Percentiles rank a stretch among this genome's conserved stretches.
phyloP scores from a whole-genome alignment of 768 basidiomycete species.

The Suillus plorans region DNA sequence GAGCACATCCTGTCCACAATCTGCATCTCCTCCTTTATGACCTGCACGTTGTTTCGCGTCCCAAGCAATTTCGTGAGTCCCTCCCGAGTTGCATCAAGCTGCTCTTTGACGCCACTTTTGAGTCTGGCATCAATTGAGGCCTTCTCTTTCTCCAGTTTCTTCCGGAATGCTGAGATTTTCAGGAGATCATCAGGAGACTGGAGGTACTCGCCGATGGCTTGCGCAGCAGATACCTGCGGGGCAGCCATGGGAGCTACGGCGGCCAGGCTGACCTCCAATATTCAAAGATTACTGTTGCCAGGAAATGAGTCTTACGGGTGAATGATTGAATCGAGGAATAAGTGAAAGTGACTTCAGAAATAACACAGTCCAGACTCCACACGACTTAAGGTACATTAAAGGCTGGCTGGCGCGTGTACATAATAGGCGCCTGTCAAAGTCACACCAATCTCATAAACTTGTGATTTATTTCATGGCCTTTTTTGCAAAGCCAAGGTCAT shows the following conservation, averaged over 20 bases:
- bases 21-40: constrained; percentile 84
- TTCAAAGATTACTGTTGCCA: not conserved
- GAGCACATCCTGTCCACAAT: constrained; percentile 73
- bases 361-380: no score
- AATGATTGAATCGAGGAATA: not conserved
- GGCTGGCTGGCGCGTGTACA: not conserved
- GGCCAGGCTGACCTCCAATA: not conserved
- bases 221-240: constrained; percentile 69
- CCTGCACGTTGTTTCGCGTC: constrained; percentile 75
- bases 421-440: not conserved
- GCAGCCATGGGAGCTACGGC: constrained; percentile 27
- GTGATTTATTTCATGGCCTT: constrained; percentile 12
- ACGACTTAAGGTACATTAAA: no score
- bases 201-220: constrained; percentile 85
- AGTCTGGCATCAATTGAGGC: constrained; percentile 89
- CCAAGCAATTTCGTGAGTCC: constrained; percentile 80
- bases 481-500: constrained; percentile 7
- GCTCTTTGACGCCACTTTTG: constrained; percentile 89
- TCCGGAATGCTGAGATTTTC: constrained; percentile 85
- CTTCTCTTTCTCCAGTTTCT: constrained; percentile 96
- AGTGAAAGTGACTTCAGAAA: not conserved
- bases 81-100: constrained; percentile 86
- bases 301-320: not conserved
- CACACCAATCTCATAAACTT: not conserved
- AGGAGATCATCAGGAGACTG: constrained; percentile 92